Percentiles rank a stretch among this genome's conserved stretches.
Evolutionary conservation across 2,329 filamentous ascomycete species (phyloP).

Genomic region (Fusarium solani-melongenae): DNA sequence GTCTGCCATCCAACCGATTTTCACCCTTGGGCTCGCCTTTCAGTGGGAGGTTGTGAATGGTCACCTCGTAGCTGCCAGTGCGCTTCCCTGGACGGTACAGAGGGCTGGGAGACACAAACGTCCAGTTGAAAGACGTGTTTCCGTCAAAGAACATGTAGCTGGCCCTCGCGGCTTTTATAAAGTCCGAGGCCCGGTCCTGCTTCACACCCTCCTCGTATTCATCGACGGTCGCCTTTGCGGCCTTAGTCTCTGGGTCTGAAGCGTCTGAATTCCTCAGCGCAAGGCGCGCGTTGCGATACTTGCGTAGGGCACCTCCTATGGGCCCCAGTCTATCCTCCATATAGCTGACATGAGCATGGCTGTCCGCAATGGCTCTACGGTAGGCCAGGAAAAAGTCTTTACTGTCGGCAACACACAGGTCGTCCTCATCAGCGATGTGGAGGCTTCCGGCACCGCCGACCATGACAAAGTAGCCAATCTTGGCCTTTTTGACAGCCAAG

Average conservation of each 20-base stretch:
- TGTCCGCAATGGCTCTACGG: constrained; percentile 11
- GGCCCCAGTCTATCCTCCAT: constrained; percentile 18
- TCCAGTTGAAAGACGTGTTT: constrained; percentile 19
- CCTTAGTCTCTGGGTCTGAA: neutral
- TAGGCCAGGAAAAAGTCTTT: constrained; percentile 10
- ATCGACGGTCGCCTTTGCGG: neutral
- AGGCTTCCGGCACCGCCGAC: constrained; percentile 6
- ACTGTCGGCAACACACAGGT: neutral
- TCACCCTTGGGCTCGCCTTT: neutral
- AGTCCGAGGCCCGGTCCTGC: neutral
- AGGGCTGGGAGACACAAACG: constrained; percentile 10
- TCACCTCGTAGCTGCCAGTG: constrained; percentile 6
- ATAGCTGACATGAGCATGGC: constrained; percentile 16
- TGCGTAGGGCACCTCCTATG: neutral
- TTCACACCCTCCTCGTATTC: neutral
- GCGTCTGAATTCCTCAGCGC: neutral
- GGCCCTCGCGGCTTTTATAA: constrained; percentile 8
- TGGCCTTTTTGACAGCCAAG: neutral
- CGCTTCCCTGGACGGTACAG: constrained; percentile 15
- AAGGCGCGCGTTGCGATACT: constrained; percentile 1
- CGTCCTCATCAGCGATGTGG: neutral
- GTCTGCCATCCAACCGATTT: neutral
- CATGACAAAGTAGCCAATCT: constrained; percentile 21
- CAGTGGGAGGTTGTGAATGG: constrained; percentile 1
- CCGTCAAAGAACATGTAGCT: constrained; percentile 17